phyloP scores from a whole-genome alignment of 1,284 basidiomycete genomes.

The Cryptococcus sp. region DNA sequence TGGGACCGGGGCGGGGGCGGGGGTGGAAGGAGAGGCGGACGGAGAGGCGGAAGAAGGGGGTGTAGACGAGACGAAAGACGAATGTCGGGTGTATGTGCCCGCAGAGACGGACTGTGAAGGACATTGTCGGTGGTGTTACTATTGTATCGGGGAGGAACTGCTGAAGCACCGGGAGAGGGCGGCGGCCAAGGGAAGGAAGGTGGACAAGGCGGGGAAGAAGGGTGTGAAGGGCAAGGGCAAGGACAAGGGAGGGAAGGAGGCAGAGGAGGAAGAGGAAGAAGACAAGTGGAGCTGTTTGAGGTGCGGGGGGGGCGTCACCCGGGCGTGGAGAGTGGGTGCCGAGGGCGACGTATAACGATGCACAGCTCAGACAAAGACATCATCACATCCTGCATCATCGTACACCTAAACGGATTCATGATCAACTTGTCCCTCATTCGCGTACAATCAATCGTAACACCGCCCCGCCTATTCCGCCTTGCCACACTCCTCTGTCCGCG shows the following conservation, averaged over 20 bases:
- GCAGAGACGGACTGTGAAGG: constrained; percentile 52
- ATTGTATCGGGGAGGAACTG: constrained; percentile 77
- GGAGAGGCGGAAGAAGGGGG: background rate
- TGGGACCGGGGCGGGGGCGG: constrained; percentile 2
- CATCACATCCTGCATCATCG: too few species aligned
- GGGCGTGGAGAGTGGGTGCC: constrained; percentile 31
- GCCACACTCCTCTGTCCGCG: too few species aligned
- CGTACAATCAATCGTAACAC: too few species aligned
- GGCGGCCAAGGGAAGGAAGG: background rate
- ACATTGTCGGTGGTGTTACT: constrained; percentile 80
- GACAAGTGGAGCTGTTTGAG: constrained; percentile 71
- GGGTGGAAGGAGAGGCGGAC: background rate
- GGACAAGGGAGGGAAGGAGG: constrained; percentile 4
- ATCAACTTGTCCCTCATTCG: too few species aligned
- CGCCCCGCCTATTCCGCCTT: background rate
- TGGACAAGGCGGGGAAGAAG: constrained; percentile 3
- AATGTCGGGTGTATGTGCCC: constrained; percentile 44
- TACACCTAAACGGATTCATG: too few species aligned
- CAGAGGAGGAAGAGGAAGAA: constrained; percentile 9
- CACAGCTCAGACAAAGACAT: background rate
- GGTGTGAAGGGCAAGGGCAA: constrained; percentile 2
- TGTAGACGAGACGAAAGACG: constrained; percentile 26
- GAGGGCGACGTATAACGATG: background rate
- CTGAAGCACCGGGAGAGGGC: constrained; percentile 46
- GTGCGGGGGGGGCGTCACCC: constrained; percentile 55